Conservation (phyloP, 2,329 filamentous ascomycete genomes). For the Hortaea werneckii region DNA sequence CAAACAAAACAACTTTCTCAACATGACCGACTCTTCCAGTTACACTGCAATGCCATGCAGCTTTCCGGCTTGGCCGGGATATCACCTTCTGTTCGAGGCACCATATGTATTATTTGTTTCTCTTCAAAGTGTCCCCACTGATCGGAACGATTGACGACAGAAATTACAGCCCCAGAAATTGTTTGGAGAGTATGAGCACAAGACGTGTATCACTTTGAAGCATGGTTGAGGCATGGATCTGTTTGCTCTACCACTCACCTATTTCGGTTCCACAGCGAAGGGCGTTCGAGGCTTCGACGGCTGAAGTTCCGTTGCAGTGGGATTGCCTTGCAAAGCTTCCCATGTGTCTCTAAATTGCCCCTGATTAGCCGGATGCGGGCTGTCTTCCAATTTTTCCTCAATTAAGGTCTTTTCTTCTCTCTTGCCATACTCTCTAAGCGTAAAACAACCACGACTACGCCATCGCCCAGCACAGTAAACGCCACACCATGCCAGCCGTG, state of each 20-base stretch:
- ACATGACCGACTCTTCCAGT: constrained; percentile 8
- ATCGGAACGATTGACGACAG: constrained; percentile 8
- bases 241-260: neutral
- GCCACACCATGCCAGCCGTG: neutral
- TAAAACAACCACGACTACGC: no score
- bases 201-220: neutral
- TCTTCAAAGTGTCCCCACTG: no score
- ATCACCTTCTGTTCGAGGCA: no score
- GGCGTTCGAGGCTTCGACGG: neutral
- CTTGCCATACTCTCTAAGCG: no score
- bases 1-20: constrained; percentile 4
- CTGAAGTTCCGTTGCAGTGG: no score
- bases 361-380: no score
- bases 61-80: constrained; percentile 7
- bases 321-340: neutral
- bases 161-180: constrained; percentile 13
- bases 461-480: no score
- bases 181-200: constrained; percentile 3
- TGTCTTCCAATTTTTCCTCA: no score
- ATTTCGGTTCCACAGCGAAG: neutral
- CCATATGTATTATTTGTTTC: neutral
- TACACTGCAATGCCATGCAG: constrained; percentile 9
- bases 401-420: no score
- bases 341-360: no score
- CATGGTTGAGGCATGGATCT: constrained; percentile 1